phyloP scores from a whole-genome alignment of 2,329 filamentous ascomycete species.

The Trichoderma arundinaceum region DNA sequence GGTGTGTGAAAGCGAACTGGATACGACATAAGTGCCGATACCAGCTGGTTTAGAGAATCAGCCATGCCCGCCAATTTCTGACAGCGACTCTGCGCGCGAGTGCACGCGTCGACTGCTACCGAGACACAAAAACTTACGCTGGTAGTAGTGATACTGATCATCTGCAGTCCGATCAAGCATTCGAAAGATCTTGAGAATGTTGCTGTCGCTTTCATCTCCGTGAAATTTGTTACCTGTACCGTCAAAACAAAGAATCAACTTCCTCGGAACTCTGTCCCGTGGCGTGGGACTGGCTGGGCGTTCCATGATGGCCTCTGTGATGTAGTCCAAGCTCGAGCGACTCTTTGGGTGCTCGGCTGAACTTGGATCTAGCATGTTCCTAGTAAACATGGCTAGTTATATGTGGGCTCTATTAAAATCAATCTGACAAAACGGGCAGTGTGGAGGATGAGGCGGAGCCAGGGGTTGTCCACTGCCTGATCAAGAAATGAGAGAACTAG shows the following conservation, averaged over 20 bases:
- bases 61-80: conserved; percentile 47
- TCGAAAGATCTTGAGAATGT: conserved; percentile 72
- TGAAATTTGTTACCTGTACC: conserved; percentile 69
- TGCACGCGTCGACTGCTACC: conserved; percentile 7
- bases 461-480: conserved; percentile 20
- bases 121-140: conserved; percentile 52
- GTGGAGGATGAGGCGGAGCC: conserved; percentile 24
- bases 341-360: conserved; percentile 28
- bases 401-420: conserved; percentile 22
- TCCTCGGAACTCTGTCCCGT: conserved; percentile 42
- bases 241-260: conserved; percentile 67
- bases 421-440: conserved; percentile 21
- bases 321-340: conserved; percentile 24
- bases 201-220: conserved; percentile 67
- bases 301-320: conserved; percentile 27
- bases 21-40: conserved; percentile 75
- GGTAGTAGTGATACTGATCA: conserved; percentile 69
- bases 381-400: conserved; percentile 22
- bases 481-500: conserved; percentile 7
- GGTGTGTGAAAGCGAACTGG: conserved; percentile 63
- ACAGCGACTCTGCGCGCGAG: not conserved
- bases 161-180: conserved; percentile 69
- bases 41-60: conserved; percentile 53
- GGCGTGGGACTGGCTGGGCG: conserved; percentile 29
- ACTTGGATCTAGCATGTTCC: conserved; percentile 32